Evolutionary conservation across 176 grass and related monocot genomes (phyloP), one percentile per base, ranked within the genome.

Genomic region (Oryza officinalis): DNA sequence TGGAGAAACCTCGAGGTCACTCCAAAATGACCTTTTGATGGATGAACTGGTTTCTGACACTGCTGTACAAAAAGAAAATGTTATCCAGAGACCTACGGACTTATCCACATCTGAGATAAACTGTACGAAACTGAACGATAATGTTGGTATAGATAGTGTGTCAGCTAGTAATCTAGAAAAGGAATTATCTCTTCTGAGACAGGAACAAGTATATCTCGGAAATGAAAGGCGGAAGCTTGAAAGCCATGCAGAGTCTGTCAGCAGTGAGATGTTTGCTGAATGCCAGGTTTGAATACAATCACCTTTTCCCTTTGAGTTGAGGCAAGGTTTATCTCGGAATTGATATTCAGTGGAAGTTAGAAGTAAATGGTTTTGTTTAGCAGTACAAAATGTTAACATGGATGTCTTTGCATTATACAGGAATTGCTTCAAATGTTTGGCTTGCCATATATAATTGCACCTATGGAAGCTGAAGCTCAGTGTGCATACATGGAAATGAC

Each of bases 361-460:
- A 60, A 37, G 27, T 71, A 80, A 82, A 37, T 38, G 9, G 65
- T 61, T 82, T 72, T 17, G 30, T 82, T 85, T 57, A 44, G 31
- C 66, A 78, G 65, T 38, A 65, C 40, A 76, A 72, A 45, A 54
- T 65, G 30, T 13, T 50, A 84, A 72, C 44, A 40, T 70, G 79
- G 27, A 72, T 77, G 71, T 12, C 37, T 69, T 80, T 82, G 43
- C 38, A 47, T 90, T 75, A 69, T 95, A 65, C 77, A 98, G 96
- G 96, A 98, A 71, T 88, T 98, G 79, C 89, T 98, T 68, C 96
- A 98, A 90, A 95, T 98, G 96, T 98, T 98, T 88, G 96, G 93
- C 35, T 88, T 98, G 93, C 93, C 96, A 46, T 98, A 95, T 92
- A 95, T 95, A 79, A 98, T 98, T 90, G 92, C 96, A 85, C 84